These are phyloP conservation scores for Spirogloea muscicola DNA, from an alignment of 139 green algal genomes.

Conservation along the genomic window DNA sequence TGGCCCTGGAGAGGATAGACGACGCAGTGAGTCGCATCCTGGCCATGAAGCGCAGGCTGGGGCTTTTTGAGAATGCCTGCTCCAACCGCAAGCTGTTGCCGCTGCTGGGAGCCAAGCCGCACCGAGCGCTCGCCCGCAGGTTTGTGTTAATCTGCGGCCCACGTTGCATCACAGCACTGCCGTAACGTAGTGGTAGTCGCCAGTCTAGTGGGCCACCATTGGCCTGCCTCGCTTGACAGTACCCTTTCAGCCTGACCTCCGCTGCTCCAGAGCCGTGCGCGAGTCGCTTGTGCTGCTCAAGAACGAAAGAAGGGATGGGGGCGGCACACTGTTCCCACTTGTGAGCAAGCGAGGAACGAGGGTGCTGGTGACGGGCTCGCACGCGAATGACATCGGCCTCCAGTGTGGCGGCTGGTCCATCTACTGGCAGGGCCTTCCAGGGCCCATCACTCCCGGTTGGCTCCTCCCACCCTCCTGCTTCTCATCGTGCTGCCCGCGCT, in stretches of 20 bases:
- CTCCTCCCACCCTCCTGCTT: too few relatives aligned
- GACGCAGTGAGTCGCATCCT: constrained; percentile 29
- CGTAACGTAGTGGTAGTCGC: too few relatives aligned
- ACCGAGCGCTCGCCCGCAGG: constrained; percentile 19
- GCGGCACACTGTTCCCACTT: constrained; percentile 9
- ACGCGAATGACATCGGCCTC: constrained; percentile 7
- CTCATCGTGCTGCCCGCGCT: too few relatives aligned
- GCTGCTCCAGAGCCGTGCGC: constrained; percentile 16
- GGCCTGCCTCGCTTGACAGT: too few relatives aligned
- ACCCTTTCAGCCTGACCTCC: too few relatives aligned
- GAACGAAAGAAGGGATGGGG: constrained; percentile 6
- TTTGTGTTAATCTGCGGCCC: too few relatives aligned
- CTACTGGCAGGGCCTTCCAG: constrained; percentile 1
- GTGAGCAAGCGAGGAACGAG: not conserved
- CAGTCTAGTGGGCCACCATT: too few relatives aligned
- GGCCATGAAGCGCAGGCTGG: constrained; percentile 6
- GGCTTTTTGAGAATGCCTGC: constrained; percentile 33
- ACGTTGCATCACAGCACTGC: too few relatives aligned
- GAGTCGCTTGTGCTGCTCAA: constrained; percentile 33
- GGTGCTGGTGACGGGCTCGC: not conserved
- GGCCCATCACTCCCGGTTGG: constrained; percentile 4
- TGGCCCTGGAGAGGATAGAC: constrained; percentile 27
- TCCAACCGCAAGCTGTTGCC: not conserved
- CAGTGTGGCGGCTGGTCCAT: constrained; percentile 27
- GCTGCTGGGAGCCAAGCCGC: constrained; percentile 3